A percentile compares a stretch with the other conserved stretches of the same genome.
Evolutionary conservation across 768 basidiomycete species (phyloP).

Genomic region (Leccinum obscurum): DNA sequence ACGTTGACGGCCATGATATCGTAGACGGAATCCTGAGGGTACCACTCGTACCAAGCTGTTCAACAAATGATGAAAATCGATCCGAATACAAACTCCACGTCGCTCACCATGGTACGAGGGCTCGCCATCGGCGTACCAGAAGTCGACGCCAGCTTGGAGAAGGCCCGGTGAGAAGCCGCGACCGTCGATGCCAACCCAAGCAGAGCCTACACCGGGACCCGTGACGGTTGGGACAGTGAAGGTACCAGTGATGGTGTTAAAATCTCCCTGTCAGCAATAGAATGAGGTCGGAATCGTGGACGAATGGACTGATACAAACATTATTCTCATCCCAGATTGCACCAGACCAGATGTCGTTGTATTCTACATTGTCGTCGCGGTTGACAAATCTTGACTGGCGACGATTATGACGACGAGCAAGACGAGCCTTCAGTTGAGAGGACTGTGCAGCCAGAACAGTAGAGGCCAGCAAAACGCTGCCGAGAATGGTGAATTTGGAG

Average conservation of each 20-base stretch:
- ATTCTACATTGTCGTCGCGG: conserved; percentile 8
- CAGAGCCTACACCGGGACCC: conserved; percentile 2
- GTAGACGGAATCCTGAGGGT: conserved; percentile 18
- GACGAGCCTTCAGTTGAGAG: conserved; percentile 14
- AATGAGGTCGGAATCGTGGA: neutral
- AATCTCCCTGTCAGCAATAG: conserved; percentile 7
- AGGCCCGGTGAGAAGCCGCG: conserved; percentile 6
- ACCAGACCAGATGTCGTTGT: conserved; percentile 24
- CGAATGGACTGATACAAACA: conserved; percentile 8
- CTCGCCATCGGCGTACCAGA: neutral
- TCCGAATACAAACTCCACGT: neutral
- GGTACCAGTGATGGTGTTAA: conserved; percentile 13
- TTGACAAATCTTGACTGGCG: conserved; percentile 15
- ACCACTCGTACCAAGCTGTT: conserved; percentile 28
- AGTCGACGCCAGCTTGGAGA: conserved; percentile 19
- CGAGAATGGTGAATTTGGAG: conserved; percentile 17
- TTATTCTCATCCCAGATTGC: conserved; percentile 10
- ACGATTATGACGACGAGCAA: conserved; percentile 15
- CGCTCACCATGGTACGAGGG: conserved; percentile 10
- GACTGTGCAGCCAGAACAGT: conserved; percentile 17
- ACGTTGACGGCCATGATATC: conserved; percentile 9
- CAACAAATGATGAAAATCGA: neutral
- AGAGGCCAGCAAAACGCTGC: conserved; percentile 21
- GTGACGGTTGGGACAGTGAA: conserved; percentile 9
- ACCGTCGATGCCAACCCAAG: conserved; percentile 21